Evolutionary conservation across 768 basidiomycete species (phyloP).

Genomic region (Krasilnikovozyma curviuscula): DNA sequence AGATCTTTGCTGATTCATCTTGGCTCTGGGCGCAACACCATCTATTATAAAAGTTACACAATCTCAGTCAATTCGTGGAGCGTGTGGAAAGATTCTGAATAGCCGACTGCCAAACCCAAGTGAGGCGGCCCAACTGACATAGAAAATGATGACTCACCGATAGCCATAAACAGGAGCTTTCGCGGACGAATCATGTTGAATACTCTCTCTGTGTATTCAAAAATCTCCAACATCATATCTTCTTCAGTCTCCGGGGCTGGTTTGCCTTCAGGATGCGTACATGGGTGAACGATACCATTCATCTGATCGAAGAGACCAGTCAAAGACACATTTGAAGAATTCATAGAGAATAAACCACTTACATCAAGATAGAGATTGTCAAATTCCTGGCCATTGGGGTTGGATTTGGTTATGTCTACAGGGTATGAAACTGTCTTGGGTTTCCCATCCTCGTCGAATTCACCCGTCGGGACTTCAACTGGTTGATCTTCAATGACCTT

Average conservation of each 20-base stretch:
- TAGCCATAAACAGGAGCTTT: slow-evolving; percentile 93
- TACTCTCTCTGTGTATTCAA: slow-evolving; percentile 87
- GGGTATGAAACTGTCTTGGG: slow-evolving; percentile 52
- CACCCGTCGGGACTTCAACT: slow-evolving; percentile 27
- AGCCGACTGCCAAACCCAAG: background rate
- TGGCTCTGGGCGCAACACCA: slow-evolving; percentile 91
- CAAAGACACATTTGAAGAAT: background rate
- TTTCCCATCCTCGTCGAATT: slow-evolving; percentile 40
- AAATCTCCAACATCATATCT: slow-evolving; percentile 97
- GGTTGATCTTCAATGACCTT: slow-evolving; percentile 68
- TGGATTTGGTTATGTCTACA: slow-evolving; percentile 54
- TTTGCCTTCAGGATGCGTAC: slow-evolving; percentile 98
- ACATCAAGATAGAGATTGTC: slow-evolving; percentile 60
- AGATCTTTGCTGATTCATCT: slow-evolving; percentile 99
- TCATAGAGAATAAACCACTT: background rate
- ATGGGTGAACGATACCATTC: slow-evolving; percentile 99
- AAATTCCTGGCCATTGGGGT: slow-evolving; percentile 90
- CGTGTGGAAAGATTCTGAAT: background rate
- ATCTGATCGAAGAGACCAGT: slow-evolving; percentile 38
- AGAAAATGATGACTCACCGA: slow-evolving; percentile 40
- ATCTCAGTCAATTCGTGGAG: background rate
- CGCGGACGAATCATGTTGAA: slow-evolving; percentile 93
- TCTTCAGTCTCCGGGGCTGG: slow-evolving; percentile 94
- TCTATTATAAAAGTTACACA: slow-evolving; percentile 34
- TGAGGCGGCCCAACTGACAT: background rate